Evolutionary conservation across 768 basidiomycete species (phyloP).

Genomic region (Calocybe cyanea): DNA sequence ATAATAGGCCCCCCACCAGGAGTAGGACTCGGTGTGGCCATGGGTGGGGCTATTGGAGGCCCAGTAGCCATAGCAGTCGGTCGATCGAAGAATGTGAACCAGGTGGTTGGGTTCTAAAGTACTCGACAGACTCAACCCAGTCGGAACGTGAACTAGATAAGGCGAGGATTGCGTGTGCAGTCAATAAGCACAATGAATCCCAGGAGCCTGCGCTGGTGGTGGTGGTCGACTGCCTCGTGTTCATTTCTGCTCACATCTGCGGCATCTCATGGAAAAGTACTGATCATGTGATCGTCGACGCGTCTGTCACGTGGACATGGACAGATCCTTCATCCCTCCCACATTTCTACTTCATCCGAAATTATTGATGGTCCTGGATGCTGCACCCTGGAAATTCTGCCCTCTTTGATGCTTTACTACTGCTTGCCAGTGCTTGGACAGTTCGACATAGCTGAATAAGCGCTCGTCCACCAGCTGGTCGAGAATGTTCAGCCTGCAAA

Average conservation of each 20-base stretch:
- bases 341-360: too few species aligned
- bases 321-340: too few species aligned
- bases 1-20: conserved; percentile 38
- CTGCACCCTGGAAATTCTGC: too few species aligned
- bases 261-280: too few species aligned
- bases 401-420: too few species aligned
- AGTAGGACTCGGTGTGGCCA: conserved; percentile 31
- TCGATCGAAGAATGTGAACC: background rate
- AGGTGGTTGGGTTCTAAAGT: conserved; percentile 1
- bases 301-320: conserved; percentile 16
- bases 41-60: conserved; percentile 43
- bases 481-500: too few species aligned
- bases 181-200: background rate
- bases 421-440: too few species aligned
- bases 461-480: too few species aligned
- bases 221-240: conserved; percentile 19
- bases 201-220: conserved; percentile 7
- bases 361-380: too few species aligned
- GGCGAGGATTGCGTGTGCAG: conserved; percentile 3
- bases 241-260: conserved; percentile 5
- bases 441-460: too few species aligned
- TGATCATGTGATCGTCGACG: conserved; percentile 19
- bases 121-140: too few species aligned
- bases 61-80: conserved; percentile 22
- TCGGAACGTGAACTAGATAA: background rate